These are phyloP conservation scores for Forsythia suspensa DNA, from an alignment of 257 asterid genomes.

Conservation along the genomic window DNA sequence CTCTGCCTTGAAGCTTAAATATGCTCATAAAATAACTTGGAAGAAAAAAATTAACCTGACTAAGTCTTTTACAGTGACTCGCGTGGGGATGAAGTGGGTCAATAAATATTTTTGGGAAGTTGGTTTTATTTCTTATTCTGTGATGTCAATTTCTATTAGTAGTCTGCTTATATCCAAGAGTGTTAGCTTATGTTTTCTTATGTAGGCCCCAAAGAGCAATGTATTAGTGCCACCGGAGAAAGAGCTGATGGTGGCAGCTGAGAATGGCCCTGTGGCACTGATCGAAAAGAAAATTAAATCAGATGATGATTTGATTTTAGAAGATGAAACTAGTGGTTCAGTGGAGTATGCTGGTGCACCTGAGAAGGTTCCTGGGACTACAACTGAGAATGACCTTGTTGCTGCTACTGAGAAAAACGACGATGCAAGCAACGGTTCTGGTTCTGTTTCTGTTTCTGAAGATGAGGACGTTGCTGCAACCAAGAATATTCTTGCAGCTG, in stretches of 20 bases:
- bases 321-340: not conserved
- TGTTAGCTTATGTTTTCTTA: not conserved
- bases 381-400: conserved; percentile 8
- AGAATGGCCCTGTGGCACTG: not conserved
- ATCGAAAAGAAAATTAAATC: not conserved
- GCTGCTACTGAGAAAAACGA: conserved; percentile 24
- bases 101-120: not conserved
- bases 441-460: conserved; percentile 4
- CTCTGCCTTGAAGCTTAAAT: not conserved
- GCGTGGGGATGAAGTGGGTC: not conserved
- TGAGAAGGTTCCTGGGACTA: not conserved
- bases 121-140: not conserved
- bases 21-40: not conserved
- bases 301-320: not conserved
- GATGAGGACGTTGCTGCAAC: conserved; percentile 18
- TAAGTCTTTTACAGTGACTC: no score
- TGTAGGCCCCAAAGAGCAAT: not conserved
- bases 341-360: conserved; percentile 20
- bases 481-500: not conserved
- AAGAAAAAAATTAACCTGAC: no score
- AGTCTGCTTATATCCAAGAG: not conserved
- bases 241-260: not conserved
- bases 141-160: not conserved
- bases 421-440: conserved; percentile 11
- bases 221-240: not conserved